Percentiles rank a stretch among this genome's conserved stretches.
Conservation (phyloP, 345 rosid species). For the Barbarea vulgaris region DNA sequence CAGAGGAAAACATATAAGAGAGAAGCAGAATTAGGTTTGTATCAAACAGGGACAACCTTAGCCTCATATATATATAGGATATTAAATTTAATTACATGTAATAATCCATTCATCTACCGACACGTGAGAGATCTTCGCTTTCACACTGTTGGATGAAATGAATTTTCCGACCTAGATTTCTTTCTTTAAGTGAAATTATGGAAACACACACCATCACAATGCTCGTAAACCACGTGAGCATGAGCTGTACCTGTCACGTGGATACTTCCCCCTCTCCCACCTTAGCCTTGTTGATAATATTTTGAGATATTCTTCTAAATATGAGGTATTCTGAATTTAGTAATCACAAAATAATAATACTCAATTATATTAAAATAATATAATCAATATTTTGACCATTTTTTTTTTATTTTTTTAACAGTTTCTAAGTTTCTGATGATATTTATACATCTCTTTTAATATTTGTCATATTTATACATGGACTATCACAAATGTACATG, state of each 20-base stretch:
- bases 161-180: conserved; percentile 13
- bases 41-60: conserved; percentile 20
- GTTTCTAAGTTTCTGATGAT: too few relatives aligned
- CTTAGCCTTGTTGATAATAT: not conserved
- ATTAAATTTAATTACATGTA: conserved; percentile 22
- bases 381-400: too few relatives aligned
- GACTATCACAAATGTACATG: too few relatives aligned
- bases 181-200: not conserved
- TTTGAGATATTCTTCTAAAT: not conserved
- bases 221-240: conserved; percentile 38
- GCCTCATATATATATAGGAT: conserved; percentile 23
- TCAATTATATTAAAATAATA: too few relatives aligned
- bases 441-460: too few relatives aligned
- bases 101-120: not conserved
- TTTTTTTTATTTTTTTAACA: too few relatives aligned
- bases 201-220: conserved; percentile 14
- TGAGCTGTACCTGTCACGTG: conserved; percentile 41
- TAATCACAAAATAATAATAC: too few relatives aligned
- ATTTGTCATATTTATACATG: too few relatives aligned
- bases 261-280: conserved; percentile 20
- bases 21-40: not conserved
- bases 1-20: not conserved
- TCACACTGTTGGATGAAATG: conserved; percentile 7
- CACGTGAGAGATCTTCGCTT: conserved; percentile 14
- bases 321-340: not conserved